phyloP scores from a whole-genome alignment of 1,139 yeast genomes.

The Scheffersomyces titani region DNA sequence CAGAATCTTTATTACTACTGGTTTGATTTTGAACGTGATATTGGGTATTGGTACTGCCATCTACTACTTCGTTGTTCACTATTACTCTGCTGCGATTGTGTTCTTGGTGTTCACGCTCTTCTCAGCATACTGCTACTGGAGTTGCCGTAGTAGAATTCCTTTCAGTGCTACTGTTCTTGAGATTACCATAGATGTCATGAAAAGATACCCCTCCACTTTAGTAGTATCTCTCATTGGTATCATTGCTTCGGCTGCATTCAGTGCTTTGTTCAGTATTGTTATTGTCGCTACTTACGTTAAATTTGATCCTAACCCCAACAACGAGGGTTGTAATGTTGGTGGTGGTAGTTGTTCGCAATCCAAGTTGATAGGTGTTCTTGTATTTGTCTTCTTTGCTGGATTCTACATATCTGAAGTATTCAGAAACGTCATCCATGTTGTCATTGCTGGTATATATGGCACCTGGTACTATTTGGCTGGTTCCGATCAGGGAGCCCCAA shows the following conservation, averaged over 20 bases:
- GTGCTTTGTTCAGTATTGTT: constrained; percentile 64
- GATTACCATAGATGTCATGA: constrained; percentile 76
- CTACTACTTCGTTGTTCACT: constrained; percentile 61
- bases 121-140: constrained; percentile 74
- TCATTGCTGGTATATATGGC: constrained; percentile 85
- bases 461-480: constrained; percentile 85
- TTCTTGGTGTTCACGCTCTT: constrained; percentile 64
- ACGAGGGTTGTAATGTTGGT: constrained; percentile 41
- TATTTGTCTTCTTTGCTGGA: constrained; percentile 82
- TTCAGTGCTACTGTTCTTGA: constrained; percentile 75
- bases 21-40: constrained; percentile 66
- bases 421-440: constrained; percentile 80
- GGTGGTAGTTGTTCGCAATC: constrained; percentile 71
- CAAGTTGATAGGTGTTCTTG: constrained; percentile 64
- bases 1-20: constrained; percentile 64
- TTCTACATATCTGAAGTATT: constrained; percentile 84
- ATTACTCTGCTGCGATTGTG: constrained; percentile 80
- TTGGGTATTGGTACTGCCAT: constrained; percentile 77
- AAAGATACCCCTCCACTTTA: constrained; percentile 67
- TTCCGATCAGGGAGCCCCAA: constrained; percentile 81
- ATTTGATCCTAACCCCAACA: constrained; percentile 47
- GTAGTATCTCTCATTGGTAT: constrained; percentile 66
- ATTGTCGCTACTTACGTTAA: constrained; percentile 78
- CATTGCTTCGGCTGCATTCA: constrained; percentile 62
- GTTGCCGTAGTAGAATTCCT: constrained; percentile 66